Percentiles rank a stretch among this genome's conserved stretches.
Evolutionary conservation across 345 rosid genomes (phyloP).

Genomic region (Eucalyptus leucophloia): DNA sequence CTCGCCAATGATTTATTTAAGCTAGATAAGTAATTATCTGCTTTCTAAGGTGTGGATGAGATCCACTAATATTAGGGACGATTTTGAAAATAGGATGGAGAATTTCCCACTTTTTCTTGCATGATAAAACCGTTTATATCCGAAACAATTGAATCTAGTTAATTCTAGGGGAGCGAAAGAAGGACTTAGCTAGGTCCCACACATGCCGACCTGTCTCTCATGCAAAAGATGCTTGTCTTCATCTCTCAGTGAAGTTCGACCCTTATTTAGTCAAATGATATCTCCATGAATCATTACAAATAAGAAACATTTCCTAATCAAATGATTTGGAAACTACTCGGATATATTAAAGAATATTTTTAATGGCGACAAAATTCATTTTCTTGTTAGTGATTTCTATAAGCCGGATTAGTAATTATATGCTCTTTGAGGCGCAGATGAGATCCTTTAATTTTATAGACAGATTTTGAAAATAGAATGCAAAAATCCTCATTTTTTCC

Average conservation of each 20-base stretch:
- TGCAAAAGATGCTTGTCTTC: background rate
- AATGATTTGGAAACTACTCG: too few relatives aligned
- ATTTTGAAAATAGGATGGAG: too few relatives aligned
- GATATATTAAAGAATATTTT: too few relatives aligned
- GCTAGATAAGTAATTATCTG: background rate
- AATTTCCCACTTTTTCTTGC: too few relatives aligned
- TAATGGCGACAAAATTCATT: background rate
- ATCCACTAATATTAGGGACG: too few relatives aligned
- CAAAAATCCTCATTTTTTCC: fast-evolving
- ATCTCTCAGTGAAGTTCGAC: too few relatives aligned
- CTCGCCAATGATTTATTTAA: background rate
- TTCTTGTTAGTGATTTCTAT: background rate
- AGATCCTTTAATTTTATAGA: too few relatives aligned
- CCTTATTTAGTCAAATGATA: background rate
- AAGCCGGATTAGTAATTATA: background rate
- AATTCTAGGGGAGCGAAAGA: too few relatives aligned
- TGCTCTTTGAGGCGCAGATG: fast-evolving
- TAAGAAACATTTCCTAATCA: background rate
- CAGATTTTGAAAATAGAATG: too few relatives aligned
- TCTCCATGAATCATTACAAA: too few relatives aligned
- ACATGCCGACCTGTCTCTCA: background rate
- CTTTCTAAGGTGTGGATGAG: background rate
- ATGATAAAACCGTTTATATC: too few relatives aligned
- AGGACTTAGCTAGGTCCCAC: background rate
- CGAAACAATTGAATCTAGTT: fast-evolving